These are phyloP conservation scores for Fraxinus sp. DNA, from an alignment of 305 asterid genomes.

Conservation along the genomic window DNA sequence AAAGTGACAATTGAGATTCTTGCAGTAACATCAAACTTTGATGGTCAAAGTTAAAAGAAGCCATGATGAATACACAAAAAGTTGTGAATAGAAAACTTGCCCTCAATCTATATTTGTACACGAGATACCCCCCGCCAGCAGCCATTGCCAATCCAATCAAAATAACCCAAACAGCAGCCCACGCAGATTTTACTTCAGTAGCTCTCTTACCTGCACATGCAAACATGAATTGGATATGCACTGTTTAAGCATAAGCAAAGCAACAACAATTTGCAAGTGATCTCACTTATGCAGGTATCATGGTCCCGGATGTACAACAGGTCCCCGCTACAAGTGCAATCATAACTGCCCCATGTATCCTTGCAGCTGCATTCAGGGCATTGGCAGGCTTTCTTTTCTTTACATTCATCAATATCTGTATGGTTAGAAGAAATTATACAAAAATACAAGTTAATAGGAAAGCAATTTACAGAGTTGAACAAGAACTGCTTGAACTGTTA, in stretches of 20 bases:
- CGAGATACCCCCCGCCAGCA: conserved; percentile 67
- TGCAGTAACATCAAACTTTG: background rate
- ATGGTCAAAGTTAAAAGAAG: background rate
- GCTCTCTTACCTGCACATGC: conserved; percentile 52
- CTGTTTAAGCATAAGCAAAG: background rate
- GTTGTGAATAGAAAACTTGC: conserved; percentile 40
- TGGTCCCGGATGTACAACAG: conserved; percentile 81
- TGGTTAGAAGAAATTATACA: background rate
- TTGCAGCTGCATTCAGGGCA: conserved; percentile 94
- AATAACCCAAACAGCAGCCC: conserved; percentile 68
- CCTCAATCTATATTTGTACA: conserved; percentile 70
- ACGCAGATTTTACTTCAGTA: conserved; percentile 52
- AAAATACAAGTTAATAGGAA: conserved; percentile 1
- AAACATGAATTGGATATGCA: conserved; percentile 2
- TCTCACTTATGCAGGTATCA: conserved; percentile 95
- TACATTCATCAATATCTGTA: conserved; percentile 84
- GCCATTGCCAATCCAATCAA: conserved; percentile 60
- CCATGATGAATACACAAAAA: background rate
- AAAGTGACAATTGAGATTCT: background rate
- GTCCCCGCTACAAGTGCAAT: conserved; percentile 75
- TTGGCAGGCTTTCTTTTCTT: conserved; percentile 88
- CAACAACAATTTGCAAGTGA: background rate
- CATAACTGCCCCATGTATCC: conserved; percentile 88
- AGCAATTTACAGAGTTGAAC: background rate
- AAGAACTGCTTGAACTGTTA: background rate